phyloP scores from a whole-genome alignment of 2,329 filamentous ascomycete species.

The Aspergillus carbonarius region DNA sequence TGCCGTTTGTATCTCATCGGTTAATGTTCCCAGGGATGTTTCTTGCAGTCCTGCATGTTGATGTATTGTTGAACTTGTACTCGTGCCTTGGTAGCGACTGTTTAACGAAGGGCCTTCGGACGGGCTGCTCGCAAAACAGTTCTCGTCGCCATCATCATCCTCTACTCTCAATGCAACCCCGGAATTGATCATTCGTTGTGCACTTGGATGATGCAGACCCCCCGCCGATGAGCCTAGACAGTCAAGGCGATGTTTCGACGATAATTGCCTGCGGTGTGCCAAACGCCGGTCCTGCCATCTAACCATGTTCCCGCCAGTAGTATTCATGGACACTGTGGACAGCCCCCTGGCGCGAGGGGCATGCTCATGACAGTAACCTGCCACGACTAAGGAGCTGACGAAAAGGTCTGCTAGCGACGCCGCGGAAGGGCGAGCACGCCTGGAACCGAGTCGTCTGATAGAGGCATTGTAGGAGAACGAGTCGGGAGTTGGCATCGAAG shows the following conservation, averaged over 20 bases:
- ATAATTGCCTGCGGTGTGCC: constrained; percentile 16
- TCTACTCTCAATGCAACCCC: constrained; percentile 25
- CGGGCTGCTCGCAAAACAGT: constrained; percentile 4
- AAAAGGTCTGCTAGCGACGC: constrained; percentile 52
- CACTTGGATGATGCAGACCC: constrained; percentile 19
- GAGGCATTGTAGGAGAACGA: constrained; percentile 25
- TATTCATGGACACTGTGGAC: constrained; percentile 23
- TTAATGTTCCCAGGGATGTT: not conserved
- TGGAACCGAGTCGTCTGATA: constrained; percentile 29
- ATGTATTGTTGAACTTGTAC: not conserved
- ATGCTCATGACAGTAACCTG: constrained; percentile 53
- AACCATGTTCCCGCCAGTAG: constrained; percentile 19
- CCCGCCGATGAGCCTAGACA: constrained; percentile 18
- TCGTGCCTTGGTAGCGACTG: constrained; percentile 1
- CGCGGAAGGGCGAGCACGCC: constrained; percentile 30
- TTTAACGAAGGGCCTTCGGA: not conserved
- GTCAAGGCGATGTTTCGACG: constrained; percentile 19
- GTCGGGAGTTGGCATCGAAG: constrained; percentile 32
- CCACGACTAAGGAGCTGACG: constrained; percentile 54
- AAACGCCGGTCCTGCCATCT: constrained; percentile 20
- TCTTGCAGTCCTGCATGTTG: not conserved
- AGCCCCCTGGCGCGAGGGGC: constrained; percentile 35
- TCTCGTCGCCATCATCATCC: constrained; percentile 18
- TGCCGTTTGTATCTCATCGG: not conserved
- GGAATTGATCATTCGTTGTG: constrained; percentile 30